phyloP scores from a whole-genome alignment of 1,139 yeast species.

The Ogataea hybrid region DNA sequence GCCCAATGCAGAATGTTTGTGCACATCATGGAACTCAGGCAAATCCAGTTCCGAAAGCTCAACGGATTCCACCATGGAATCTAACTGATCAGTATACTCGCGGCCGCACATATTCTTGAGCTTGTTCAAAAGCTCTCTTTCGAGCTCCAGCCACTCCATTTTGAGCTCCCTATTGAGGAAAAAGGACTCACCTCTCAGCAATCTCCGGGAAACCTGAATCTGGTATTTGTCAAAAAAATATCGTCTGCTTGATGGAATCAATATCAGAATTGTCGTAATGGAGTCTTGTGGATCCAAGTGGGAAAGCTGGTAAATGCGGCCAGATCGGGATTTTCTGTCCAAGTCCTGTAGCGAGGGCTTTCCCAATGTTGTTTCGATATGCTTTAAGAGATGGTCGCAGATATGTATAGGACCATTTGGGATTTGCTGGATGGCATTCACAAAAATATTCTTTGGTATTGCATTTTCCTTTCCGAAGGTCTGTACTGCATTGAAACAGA shows the following conservation, averaged over 20 bases:
- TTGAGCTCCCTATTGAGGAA: constrained; percentile 2
- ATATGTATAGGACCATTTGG: constrained; percentile 9
- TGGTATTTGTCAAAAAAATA: constrained; percentile 22
- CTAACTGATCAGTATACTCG: constrained; percentile 17
- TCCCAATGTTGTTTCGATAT: constrained; percentile 13
- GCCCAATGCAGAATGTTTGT: neutral
- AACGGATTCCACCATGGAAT: constrained; percentile 16
- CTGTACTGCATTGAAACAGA: neutral
- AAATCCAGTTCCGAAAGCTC: constrained; percentile 12
- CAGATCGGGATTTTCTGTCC: neutral
- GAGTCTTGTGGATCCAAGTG: neutral
- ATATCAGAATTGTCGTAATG: constrained; percentile 8
- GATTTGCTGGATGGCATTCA: constrained; percentile 6
- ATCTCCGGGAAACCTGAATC: constrained; percentile 19
- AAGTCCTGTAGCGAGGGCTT: constrained; percentile 1
- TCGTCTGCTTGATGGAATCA: constrained; percentile 19
- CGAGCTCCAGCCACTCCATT: constrained; percentile 9
- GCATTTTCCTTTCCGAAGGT: constrained; percentile 1
- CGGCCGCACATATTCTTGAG: constrained; percentile 14
- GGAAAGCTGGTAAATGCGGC: neutral
- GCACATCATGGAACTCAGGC: constrained; percentile 2
- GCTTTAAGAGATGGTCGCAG: constrained; percentile 15
- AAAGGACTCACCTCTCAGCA: constrained; percentile 13
- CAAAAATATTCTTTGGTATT: constrained; percentile 6
- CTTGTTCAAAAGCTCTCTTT: constrained; percentile 5